Conservation (phyloP, 2,329 filamentous ascomycete genomes). For the Calycina herbarum region DNA sequence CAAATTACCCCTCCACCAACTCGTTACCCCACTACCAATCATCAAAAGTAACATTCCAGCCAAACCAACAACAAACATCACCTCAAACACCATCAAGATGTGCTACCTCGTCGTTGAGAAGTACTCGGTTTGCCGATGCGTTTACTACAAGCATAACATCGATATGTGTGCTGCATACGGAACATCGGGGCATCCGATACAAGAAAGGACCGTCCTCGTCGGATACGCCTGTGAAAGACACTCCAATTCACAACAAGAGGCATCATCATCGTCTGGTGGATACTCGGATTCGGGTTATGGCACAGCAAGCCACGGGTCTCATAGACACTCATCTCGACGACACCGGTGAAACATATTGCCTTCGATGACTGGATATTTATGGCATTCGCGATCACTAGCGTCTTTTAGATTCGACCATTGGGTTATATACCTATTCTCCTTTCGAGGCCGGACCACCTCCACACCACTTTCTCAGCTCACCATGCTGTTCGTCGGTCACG, state of each 20-base stretch:
- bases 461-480: conserved; percentile 36
- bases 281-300: conserved; percentile 39
- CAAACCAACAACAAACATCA: conserved; percentile 16
- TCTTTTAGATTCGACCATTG: conserved; percentile 37
- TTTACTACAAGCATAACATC: conserved; percentile 67
- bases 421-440: conserved; percentile 37
- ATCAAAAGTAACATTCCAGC: conserved; percentile 7
- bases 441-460: conserved; percentile 33
- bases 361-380: conserved; percentile 38
- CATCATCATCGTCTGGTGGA: conserved; percentile 26
- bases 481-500: conserved; percentile 35
- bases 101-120: conserved; percentile 71
- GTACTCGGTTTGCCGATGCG: conserved; percentile 68
- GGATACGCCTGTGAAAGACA: conserved; percentile 65
- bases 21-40: conserved; percentile 17
- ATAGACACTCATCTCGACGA: conserved; percentile 30
- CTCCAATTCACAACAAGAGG: conserved; percentile 27
- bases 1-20: conserved; percentile 16
- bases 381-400: conserved; percentile 35
- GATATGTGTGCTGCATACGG: conserved; percentile 66
- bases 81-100: conserved; percentile 47
- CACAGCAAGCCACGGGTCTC: conserved; percentile 35
- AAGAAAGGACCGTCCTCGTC: conserved; percentile 69
- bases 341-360: conserved; percentile 39
- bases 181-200: conserved; percentile 60